phyloP scores from a whole-genome alignment of 2,329 filamentous ascomycete species.

The Hypoxylon rubiginosum region DNA sequence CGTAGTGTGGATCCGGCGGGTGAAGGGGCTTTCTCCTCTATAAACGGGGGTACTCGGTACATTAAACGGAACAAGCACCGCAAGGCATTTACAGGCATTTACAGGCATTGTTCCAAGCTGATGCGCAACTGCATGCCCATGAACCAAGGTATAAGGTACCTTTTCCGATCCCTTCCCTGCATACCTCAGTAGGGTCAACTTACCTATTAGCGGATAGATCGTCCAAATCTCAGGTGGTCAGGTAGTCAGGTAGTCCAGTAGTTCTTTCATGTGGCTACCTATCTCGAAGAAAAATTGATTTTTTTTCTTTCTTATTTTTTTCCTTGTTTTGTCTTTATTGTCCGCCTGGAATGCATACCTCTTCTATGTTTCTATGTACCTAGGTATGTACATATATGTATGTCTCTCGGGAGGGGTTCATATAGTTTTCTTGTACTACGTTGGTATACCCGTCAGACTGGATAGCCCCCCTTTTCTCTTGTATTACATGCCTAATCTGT shows the following conservation, averaged over 20 bases:
- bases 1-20: conserved; percentile 37
- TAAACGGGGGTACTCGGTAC: conserved; percentile 16
- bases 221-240: conserved; percentile 29
- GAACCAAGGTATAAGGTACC: conserved; percentile 23
- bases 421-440: conserved; percentile 4
- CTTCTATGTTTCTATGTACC: too few relatives aligned
- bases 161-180: conserved; percentile 30
- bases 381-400: background rate
- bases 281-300: too few relatives aligned
- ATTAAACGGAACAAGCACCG: conserved; percentile 2
- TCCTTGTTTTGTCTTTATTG: conserved; percentile 37
- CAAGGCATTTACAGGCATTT: too few relatives aligned
- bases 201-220: conserved; percentile 42
- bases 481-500: conserved; percentile 15
- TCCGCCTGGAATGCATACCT: conserved; percentile 23
- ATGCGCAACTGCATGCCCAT: conserved; percentile 5
- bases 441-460: conserved; percentile 8
- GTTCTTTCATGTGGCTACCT: conserved; percentile 30
- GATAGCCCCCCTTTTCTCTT: conserved; percentile 9
- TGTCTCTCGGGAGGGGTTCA: conserved; percentile 2
- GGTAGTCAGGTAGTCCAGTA: too few relatives aligned
- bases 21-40: conserved; percentile 37
- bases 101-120: background rate
- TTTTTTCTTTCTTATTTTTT: conserved; percentile 10
- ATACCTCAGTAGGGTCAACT: conserved; percentile 38